phyloP scores from a whole-genome alignment of 169 alveolate species.

The Cryptosporidium bovis region DNA sequence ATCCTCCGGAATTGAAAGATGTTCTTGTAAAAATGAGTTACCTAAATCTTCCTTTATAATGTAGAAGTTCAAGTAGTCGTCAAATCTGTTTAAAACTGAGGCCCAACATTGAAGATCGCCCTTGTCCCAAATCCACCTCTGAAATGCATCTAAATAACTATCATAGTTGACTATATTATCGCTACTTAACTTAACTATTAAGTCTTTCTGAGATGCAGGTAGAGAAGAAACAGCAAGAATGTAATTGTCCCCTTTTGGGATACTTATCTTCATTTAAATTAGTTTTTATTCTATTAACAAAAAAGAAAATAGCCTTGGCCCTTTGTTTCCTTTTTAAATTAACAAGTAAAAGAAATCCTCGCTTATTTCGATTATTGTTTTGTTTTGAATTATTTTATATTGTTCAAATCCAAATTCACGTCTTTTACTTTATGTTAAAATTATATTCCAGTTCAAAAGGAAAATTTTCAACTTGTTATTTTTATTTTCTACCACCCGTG shows the following conservation, averaged over 20 bases:
- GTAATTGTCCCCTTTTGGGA: constrained; percentile 75
- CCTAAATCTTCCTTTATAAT: constrained; percentile 52
- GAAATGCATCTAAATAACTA: constrained; percentile 50
- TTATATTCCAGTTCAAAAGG: too few relatives aligned
- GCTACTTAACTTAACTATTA: constrained; percentile 59
- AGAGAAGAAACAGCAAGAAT: constrained; percentile 71
- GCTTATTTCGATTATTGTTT: too few relatives aligned
- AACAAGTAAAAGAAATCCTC: too few relatives aligned
- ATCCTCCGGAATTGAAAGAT: not conserved
- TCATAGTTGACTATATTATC: constrained; percentile 19
- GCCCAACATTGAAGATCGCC: constrained; percentile 75
- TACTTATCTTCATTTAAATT: constrained; percentile 70
- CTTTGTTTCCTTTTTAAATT: too few relatives aligned
- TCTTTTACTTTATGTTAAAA: too few relatives aligned
- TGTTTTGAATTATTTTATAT: too few relatives aligned
- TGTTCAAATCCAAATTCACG: too few relatives aligned
- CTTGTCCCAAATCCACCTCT: constrained; percentile 73
- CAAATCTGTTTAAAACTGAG: constrained; percentile 68
- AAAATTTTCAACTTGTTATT: too few relatives aligned
- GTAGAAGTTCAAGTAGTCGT: constrained; percentile 55
- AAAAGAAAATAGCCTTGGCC: too few relatives aligned
- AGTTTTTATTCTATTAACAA: not conserved
- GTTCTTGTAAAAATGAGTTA: constrained; percentile 28
- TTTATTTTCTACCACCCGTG: too few relatives aligned
- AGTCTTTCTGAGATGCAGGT: constrained; percentile 49